Conservation (phyloP, 139 green algal species). For the Picochlorum sp. region DNA sequence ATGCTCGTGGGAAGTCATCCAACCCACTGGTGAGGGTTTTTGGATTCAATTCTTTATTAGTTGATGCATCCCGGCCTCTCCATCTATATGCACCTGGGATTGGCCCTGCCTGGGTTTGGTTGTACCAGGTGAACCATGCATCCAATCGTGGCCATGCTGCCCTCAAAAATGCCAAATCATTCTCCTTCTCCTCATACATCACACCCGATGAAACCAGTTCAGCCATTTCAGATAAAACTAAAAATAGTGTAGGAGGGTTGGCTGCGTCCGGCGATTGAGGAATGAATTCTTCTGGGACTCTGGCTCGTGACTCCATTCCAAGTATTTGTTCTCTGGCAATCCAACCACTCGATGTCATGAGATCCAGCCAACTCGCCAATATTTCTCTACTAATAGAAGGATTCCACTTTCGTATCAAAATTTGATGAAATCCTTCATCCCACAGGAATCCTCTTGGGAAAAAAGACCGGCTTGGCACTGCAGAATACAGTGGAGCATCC, state of each 20-base stretch:
- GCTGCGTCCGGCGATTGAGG: conserved; percentile 64
- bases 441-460: conserved; percentile 95
- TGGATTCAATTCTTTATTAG: conserved; percentile 76
- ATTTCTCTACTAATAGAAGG: conserved; percentile 55
- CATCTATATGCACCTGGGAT: conserved; percentile 53
- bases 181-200: not conserved
- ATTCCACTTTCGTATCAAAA: conserved; percentile 54
- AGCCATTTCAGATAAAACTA: conserved; percentile 64
- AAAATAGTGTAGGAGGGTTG: conserved; percentile 89
- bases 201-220: conserved; percentile 9
- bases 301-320: conserved; percentile 53
- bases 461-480: conserved; percentile 76
- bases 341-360: conserved; percentile 75
- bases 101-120: conserved; percentile 61
- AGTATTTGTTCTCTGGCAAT: conserved; percentile 74
- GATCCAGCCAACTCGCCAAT: conserved; percentile 86
- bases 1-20: conserved; percentile 88
- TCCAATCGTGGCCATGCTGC: conserved; percentile 66
- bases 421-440: conserved; percentile 97
- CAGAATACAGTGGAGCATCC: conserved; percentile 51
- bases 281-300: conserved; percentile 88
- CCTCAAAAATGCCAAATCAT: conserved; percentile 21
- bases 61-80: conserved; percentile 46
- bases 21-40: conserved; percentile 84
- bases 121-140: conserved; percentile 85